Base-by-base conservation (phyloP, 1,284 basidiomycete genomes). In the Leccinum solheimii region DNA sequence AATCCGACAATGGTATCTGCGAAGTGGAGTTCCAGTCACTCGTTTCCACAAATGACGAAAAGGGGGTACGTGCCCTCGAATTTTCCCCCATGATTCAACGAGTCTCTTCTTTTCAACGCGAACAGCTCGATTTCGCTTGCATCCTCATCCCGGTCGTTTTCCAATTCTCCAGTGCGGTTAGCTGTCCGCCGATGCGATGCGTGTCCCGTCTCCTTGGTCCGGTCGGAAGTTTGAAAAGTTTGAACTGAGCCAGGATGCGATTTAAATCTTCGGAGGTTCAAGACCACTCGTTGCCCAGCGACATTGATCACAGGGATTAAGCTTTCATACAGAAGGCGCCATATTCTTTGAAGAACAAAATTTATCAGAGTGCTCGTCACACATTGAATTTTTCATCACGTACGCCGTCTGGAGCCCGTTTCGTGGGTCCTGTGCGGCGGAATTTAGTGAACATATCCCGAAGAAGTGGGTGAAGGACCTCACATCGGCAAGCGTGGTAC, bases 241-340 rank as follows among this genome's bases (percentile, higher is more conserved):
- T 27, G 27, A 27, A n/a, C 40, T 43, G 55, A 3, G n/a, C 49
- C 34, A 5, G 16, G 5, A 13, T 5, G 19, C 11, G 56, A 38
- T 8, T 26, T 43, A 3, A 56, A 48, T 2, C 49, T 43, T 34
- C 62, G 62, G 10, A 64, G 57, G 57, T 64, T 64, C 9, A 64
- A 30, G 8, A 64, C 40, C 10, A 30, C 30, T 11, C 34, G 34
- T 34, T 34, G 34, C 13, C 34, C 13, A 13, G 34, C 11, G 5
- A 13, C 34, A 34, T 34, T 34, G 13, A 34, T 5, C 34, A 34
- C 13, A 34, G 34, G 8, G 34, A 34, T 8, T 34, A 30, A 30
- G 30, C 30, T 30, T 30, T 30, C 8, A 30, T 30, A 30, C 30
- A 9, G 30, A 30, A 30, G 8, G 30, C 7, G 45, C 10, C 45